Conservation (phyloP, 441 rosid genomes). For the Corymbia citriodora region DNA sequence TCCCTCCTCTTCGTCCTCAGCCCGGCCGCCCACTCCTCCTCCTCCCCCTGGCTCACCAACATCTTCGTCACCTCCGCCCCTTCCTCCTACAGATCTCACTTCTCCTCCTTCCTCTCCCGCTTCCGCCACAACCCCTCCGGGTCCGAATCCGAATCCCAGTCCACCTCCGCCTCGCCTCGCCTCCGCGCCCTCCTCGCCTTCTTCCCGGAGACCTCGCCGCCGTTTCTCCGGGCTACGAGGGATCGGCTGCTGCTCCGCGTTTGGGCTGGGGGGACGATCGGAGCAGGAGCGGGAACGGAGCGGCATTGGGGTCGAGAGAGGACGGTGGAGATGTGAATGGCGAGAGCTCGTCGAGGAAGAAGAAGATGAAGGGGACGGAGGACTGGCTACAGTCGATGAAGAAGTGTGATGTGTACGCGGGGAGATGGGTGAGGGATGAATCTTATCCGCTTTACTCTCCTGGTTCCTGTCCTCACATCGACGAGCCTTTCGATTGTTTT, state of each 20-base stretch:
- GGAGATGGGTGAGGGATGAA: conserved; percentile 56
- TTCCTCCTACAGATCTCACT: neutral
- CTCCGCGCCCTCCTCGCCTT: neutral
- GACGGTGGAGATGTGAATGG: neutral
- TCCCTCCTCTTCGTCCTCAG: conserved; percentile 1
- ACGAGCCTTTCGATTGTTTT: conserved; percentile 59
- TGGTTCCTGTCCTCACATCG: conserved; percentile 58
- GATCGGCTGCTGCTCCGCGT: neutral
- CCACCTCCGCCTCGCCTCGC: neutral
- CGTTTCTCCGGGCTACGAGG: neutral
- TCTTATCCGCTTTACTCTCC: conserved; percentile 52
- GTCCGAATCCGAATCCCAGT: neutral
- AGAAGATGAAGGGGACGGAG: neutral
- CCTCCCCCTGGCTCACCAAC: conserved; percentile 7
- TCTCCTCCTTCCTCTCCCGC: neutral
- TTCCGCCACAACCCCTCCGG: neutral
- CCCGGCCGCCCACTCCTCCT: neutral
- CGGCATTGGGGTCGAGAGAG: neutral
- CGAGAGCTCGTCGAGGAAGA: neutral
- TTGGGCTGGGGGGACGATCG: neutral
- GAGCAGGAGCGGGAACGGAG: neutral
- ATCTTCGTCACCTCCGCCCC: neutral
- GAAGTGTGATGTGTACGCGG: conserved; percentile 52
- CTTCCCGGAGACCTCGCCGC: neutral
- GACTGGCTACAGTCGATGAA: conserved; percentile 23